Conservation (phyloP, 495 filamentous ascomycete genomes). For the Xanthoparmelia taractica region DNA sequence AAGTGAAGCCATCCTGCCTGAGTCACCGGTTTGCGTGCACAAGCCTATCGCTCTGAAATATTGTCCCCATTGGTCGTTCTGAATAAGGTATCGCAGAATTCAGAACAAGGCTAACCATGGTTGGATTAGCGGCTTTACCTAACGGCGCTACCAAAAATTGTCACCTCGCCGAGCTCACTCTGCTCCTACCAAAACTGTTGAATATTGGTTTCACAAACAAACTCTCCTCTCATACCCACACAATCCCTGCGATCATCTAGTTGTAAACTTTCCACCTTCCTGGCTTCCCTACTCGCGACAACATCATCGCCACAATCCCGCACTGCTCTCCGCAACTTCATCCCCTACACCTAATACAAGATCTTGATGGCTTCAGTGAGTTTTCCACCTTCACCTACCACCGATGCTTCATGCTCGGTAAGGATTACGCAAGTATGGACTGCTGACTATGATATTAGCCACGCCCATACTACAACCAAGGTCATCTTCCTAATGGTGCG, state of each 20-base stretch:
- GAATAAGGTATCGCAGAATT: no score
- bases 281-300: not conserved
- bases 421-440: not conserved
- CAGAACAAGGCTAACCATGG: not conserved
- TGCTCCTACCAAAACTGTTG: not conserved
- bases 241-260: not conserved
- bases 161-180: not conserved
- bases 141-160: slow-evolving; percentile 7
- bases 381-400: slow-evolving; percentile 2
- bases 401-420: not conserved
- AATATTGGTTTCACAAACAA: not conserved
- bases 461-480: slow-evolving; percentile 26
- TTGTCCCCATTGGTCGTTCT: no score
- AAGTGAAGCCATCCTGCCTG: no score
- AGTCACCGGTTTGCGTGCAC: not conserved
- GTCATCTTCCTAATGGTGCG: slow-evolving; percentile 27
- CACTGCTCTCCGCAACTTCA: not conserved
- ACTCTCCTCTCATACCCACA: not conserved
- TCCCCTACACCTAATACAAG: slow-evolving; percentile 4
- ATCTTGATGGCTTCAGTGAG: slow-evolving; percentile 27
- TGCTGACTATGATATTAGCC: slow-evolving; percentile 18
- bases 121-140: slow-evolving; percentile 8
- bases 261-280: not conserved
- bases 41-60: no score
- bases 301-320: not conserved